Evolutionary conservation across 2,329 filamentous ascomycete genomes (phyloP), one percentile per base, ranked within the genome.

Genomic region (Hymenoscyphus occultus): DNA sequence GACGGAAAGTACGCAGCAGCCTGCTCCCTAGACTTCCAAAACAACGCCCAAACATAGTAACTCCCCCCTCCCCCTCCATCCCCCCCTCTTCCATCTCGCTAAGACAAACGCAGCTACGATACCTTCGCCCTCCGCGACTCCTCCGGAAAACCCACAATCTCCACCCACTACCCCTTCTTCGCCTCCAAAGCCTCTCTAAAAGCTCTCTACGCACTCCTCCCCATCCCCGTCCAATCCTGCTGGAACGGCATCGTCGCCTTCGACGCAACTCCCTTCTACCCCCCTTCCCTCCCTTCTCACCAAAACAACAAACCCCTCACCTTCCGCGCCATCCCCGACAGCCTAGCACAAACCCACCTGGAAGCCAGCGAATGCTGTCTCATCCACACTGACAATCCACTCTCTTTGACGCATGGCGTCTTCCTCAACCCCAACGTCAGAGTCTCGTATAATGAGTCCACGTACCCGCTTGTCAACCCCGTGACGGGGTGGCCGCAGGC

Each of bases 281-380:
- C 42, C 28, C 16, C 19, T 32, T 28, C 56, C 2, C 28, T 6
- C 5, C 12, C 28, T 13, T 6, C 5, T 16, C 56, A 57, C 10
- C 28, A 57, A 10, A 1, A 1, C 0, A 22, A 35, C 12, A 7
- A 39, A n/a, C 28, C 31, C 12, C 76, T 3, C 68, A 91, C 78
- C n/a, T 91, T 91, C 75, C 85, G 89, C 10, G 88, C 82, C 4
- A 80, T 90, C 28, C 73, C 84, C 0, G 88, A 91, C 72, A 82
- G 81, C 3, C 83, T 94, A 1, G 86, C 85, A 2, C 72, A 76
- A 7, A 72, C 79, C 32, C 89, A 91, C 72, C 80, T 93, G 32
- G 91, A 93, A 76, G 90, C 82, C n/a, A 90, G 86, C 14, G 90
- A 93, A 76, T 93, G 90, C 78, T 93, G 91, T 76, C 83, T 93